phyloP scores from a whole-genome alignment of 345 rosid genomes.

The Rhodamnia rubescens region DNA sequence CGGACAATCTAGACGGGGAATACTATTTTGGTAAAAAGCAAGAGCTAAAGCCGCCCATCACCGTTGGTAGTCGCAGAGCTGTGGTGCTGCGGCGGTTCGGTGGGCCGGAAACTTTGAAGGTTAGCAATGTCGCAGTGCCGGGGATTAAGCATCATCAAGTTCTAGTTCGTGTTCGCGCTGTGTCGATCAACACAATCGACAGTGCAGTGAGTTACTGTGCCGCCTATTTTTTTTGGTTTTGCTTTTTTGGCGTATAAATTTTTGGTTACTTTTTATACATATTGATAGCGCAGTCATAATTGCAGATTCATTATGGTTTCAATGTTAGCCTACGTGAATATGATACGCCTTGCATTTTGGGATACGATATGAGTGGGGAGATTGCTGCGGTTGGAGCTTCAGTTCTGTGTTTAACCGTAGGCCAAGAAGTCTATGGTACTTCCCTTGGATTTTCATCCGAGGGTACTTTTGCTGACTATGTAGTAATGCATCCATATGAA shows the following conservation, averaged over 20 bases:
- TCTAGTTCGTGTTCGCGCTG: conserved; percentile 76
- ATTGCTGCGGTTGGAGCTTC: conserved; percentile 71
- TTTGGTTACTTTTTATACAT: background rate
- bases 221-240: background rate
- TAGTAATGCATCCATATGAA: conserved; percentile 65
- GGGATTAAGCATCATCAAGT: conserved; percentile 64
- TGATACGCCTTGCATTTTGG: conserved; percentile 81
- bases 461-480: conserved; percentile 87
- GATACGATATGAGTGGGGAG: conserved; percentile 86
- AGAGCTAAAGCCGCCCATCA: too few species aligned
- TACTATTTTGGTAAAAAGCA: too few species aligned
- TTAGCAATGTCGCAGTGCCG: conserved; percentile 68
- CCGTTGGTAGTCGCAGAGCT: conserved; percentile 47
- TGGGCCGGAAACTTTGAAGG: conserved; percentile 80
- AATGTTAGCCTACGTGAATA: conserved; percentile 20
- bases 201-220: conserved; percentile 46
- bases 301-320: conserved; percentile 92
- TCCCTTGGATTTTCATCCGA: conserved; percentile 45
- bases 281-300: too few species aligned
- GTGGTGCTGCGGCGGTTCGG: conserved; percentile 81
- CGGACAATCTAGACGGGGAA: too few species aligned
- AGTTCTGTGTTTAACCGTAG: conserved; percentile 47
- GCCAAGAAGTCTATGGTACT: conserved; percentile 92
- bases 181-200: conserved; percentile 83
- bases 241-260: too few species aligned